Evolutionary conservation across 2,329 filamentous ascomycete species (phyloP), one percentile per base, ranked within the genome.

Genomic region (Epichloe typhina): DNA sequence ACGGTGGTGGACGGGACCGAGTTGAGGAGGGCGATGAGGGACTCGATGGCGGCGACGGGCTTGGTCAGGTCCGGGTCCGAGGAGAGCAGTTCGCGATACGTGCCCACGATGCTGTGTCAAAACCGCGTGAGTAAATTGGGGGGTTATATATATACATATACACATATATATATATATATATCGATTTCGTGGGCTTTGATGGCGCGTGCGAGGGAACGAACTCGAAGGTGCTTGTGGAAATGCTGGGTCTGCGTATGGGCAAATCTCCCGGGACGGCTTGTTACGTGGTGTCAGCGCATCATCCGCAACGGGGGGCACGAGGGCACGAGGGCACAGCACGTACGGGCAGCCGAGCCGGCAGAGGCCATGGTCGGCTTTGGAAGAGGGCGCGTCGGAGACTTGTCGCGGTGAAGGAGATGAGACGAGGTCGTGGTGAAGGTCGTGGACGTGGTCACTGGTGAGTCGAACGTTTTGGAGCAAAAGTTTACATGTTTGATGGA

Each of bases 41-140:
- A 83, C 70, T 95, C 88, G 64, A 95, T 95, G 53, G 90, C 89
- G 19, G 93, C 93, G 50, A 98, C 87, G 55, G 93, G 90, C 80
- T 95, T 96, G 37, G 91, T 96, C 49, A 97, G 77, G 55, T 95
- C 87, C 11, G 85, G 77, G 65, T 97, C 89, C 48, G 75, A 72
- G 54, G 69, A 65, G 47, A 81, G 74, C 53, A 80, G 72, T 53
- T 68, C 66, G 56, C 72, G 67, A 63, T 81, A 82, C 21, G 74
- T 73, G 26, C 68, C 65, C 53, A 81, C 77, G 58, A 82, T 79
- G 62, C 75, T 78, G 35, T n/a, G 7, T 3, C 9, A 8, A 2
- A 21, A 19, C 13, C 2, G 26, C 2, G 17, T 55, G 46, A 53
- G 44, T 15, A 26, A 17, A 51, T 48, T 56, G 52, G 13, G 36